Evolutionary conservation across 768 basidiomycete species (phyloP).

Genomic region (Russula sp.): DNA sequence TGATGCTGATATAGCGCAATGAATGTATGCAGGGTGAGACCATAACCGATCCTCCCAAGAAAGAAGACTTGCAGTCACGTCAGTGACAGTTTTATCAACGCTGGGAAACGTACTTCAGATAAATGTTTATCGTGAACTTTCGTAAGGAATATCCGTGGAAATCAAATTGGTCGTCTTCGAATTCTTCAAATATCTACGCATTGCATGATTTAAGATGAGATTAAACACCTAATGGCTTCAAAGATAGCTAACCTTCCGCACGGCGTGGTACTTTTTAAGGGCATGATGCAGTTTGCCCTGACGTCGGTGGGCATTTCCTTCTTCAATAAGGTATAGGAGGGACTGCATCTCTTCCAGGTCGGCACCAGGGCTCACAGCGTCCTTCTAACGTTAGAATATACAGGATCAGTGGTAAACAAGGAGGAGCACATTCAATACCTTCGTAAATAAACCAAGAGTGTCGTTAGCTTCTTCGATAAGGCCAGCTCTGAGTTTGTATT

Average conservation of each 20-base stretch:
- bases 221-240: conserved; percentile 3
- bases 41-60: conserved; percentile 79
- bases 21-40: conserved; percentile 72
- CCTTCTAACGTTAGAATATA: conserved; percentile 58
- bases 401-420: not conserved
- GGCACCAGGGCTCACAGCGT: conserved; percentile 62
- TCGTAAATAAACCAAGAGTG: conserved; percentile 85
- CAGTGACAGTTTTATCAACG: not conserved
- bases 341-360: conserved; percentile 98
- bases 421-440: conserved; percentile 44
- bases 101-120: conserved; percentile 64
- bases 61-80: conserved; percentile 54
- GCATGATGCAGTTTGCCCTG: conserved; percentile 70
- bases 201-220: not conserved
- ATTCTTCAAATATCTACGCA: conserved; percentile 72
- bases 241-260: conserved; percentile 57
- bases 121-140: conserved; percentile 83
- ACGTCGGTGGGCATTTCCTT: conserved; percentile 67
- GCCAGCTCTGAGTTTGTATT: conserved; percentile 84
- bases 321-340: conserved; percentile 78
- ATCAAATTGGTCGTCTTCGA: conserved; percentile 96
- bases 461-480: conserved; percentile 70
- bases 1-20: conserved; percentile 67
- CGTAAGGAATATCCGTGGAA: conserved; percentile 95
- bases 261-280: conserved; percentile 76